Evolutionary conservation across 2,329 filamentous ascomycete genomes (phyloP).

Genomic region (Aspergillus amoenus): DNA sequence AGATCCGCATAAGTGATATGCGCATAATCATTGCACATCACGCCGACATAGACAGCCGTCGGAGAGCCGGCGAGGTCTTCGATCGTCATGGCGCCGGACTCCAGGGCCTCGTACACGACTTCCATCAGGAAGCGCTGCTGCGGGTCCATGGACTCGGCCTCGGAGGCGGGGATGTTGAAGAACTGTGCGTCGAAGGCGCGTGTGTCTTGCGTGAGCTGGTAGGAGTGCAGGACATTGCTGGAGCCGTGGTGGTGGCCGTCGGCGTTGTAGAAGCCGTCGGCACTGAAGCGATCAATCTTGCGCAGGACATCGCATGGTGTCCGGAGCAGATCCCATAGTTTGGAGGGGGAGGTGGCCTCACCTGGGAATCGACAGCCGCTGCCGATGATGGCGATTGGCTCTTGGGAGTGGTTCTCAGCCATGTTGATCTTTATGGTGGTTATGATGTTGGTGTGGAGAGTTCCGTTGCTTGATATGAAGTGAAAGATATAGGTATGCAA

Average conservation of each 20-base stretch:
- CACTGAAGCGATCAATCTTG: conserved; percentile 4
- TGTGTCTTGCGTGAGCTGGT: conserved; percentile 7
- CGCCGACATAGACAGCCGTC: conserved; percentile 5
- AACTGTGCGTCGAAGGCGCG: conserved; percentile 10
- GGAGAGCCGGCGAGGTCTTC: background rate
- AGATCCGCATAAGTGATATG: conserved; percentile 1
- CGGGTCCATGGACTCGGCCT: conserved; percentile 12
- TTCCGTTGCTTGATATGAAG: too few relatives aligned
- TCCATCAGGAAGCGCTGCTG: conserved; percentile 14
- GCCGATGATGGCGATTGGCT: conserved; percentile 17
- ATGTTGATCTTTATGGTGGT: too few relatives aligned
- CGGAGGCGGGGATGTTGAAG: conserved; percentile 8
- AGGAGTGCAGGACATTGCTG: conserved; percentile 3
- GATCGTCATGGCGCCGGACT: background rate
- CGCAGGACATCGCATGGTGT: conserved; percentile 1
- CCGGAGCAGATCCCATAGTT: conserved; percentile 8
- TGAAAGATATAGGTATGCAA: too few relatives aligned
- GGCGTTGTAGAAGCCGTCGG: conserved; percentile 7
- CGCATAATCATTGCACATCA: conserved; percentile 9
- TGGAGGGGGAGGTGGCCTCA: background rate
- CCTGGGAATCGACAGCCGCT: conserved; percentile 14
- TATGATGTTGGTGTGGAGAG: too few relatives aligned
- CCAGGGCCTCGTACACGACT: conserved; percentile 11
- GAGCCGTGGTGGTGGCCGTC: conserved; percentile 2
- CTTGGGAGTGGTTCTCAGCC: background rate